Evolutionary conservation across 257 asterid species (phyloP).

Genomic region (Henckelia pumila): DNA sequence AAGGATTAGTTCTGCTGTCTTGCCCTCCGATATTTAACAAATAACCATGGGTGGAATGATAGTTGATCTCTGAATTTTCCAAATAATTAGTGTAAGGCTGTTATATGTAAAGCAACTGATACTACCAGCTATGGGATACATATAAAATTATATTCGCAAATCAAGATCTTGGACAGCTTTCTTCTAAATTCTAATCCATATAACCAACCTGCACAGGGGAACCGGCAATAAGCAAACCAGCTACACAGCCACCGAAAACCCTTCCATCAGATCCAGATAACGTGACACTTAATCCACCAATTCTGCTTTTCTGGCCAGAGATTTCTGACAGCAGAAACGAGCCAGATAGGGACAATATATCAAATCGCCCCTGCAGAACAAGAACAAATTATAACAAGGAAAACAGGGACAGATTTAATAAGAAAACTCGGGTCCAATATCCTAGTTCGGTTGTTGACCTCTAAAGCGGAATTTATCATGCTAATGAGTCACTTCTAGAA

Average conservation of each 20-base stretch:
- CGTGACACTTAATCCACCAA: slow-evolving; percentile 17
- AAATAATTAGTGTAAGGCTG: neutral
- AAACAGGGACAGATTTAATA: slow-evolving; percentile 2
- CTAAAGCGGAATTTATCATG: slow-evolving; percentile 1
- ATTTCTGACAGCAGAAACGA: slow-evolving; percentile 12
- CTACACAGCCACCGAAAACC: slow-evolving; percentile 20
- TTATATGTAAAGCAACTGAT: neutral
- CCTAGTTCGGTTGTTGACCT: slow-evolving; percentile 1
- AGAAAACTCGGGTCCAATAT: neutral
- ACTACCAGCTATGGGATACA: neutral
- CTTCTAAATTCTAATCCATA: neutral
- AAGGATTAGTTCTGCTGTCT: neutral
- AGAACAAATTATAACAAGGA: slow-evolving; percentile 5
- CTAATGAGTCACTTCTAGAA: neutral
- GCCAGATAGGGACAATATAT: slow-evolving; percentile 28
- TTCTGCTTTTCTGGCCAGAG: slow-evolving; percentile 18
- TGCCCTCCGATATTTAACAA: neutral
- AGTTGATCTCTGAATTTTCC: neutral
- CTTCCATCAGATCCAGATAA: slow-evolving; percentile 20
- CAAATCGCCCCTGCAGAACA: slow-evolving; percentile 15
- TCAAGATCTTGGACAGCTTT: neutral
- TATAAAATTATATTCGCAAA: neutral
- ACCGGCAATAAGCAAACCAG: slow-evolving; percentile 21
- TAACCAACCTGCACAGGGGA: slow-evolving; percentile 22
- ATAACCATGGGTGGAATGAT: neutral